Percentiles rank a stretch among this genome's conserved stretches.
Evolutionary conservation across 495 filamentous ascomycete genomes (phyloP).

Genomic region (Copromyces sp.): DNA sequence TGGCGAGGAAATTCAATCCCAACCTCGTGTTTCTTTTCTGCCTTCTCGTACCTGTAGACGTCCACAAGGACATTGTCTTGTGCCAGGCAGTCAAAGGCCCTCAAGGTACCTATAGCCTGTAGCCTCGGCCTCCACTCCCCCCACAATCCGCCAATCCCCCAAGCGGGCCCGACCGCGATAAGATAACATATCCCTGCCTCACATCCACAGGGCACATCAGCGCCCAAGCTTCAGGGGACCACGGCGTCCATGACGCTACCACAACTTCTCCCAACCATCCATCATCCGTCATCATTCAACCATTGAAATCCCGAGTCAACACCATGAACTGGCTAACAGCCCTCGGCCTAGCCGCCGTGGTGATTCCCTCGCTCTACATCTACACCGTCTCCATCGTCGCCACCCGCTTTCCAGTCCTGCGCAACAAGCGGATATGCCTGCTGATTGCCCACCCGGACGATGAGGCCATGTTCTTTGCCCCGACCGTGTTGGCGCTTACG

Average conservation of each 20-base stretch:
- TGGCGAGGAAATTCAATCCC: neutral
- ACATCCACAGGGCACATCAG: too few species aligned
- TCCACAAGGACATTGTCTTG: neutral
- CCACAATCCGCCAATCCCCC: neutral
- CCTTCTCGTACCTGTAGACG: neutral
- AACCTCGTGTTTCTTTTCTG: neutral
- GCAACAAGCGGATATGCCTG: conserved; percentile 73
- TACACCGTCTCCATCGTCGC: conserved; percentile 47
- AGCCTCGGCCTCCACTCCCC: neutral
- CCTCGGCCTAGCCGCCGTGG: conserved; percentile 39
- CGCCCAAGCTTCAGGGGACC: neutral
- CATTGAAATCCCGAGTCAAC: neutral
- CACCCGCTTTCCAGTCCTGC: conserved; percentile 55
- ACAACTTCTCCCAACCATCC: neutral
- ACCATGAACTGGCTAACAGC: conserved; percentile 20
- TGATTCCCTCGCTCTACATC: conserved; percentile 51
- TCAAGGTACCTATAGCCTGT: neutral
- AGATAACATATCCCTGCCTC: neutral
- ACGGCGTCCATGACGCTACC: neutral
- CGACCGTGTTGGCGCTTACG: conserved; percentile 71
- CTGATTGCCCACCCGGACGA: conserved; percentile 97
- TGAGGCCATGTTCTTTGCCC: conserved; percentile 99
- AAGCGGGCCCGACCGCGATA: neutral
- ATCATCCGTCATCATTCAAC: neutral
- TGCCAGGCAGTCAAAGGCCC: neutral